These are phyloP conservation scores for Cytidiella melzeri DNA, from an alignment of 768 basidiomycete species.

Conservation along the genomic window DNA sequence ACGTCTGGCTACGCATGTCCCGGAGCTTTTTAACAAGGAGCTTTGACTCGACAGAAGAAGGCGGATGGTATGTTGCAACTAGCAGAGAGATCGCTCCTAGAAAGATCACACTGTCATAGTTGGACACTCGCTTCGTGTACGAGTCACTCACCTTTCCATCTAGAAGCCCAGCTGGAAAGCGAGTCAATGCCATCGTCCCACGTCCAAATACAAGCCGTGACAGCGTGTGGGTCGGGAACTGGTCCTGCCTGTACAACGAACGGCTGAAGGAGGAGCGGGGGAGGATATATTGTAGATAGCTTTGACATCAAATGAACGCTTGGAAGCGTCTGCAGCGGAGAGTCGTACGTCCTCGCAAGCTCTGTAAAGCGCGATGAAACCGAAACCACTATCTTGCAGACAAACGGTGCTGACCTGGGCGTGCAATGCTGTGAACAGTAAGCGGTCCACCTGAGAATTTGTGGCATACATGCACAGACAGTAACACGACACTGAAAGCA, in stretches of 20 bases:
- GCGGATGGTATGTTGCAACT: conserved; percentile 32
- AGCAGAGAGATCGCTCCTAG: conserved; percentile 47
- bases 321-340: conserved; percentile 12
- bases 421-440: no score
- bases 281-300: conserved; percentile 20
- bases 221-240: conserved; percentile 9
- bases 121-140: not conserved
- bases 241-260: conserved; percentile 12
- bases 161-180: conserved; percentile 29
- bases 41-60: conserved; percentile 22
- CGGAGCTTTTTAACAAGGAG: conserved; percentile 16
- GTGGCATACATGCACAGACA: not conserved
- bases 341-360: no score
- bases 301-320: conserved; percentile 20
- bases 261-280: conserved; percentile 16
- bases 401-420: no score
- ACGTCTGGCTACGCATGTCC: conserved; percentile 8
- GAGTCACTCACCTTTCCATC: conserved; percentile 38
- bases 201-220: conserved; percentile 50
- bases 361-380: no score
- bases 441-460: no score
- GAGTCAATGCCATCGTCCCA: conserved; percentile 29
- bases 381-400: no score
- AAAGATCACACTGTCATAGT: not conserved
- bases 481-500: not conserved